These are phyloP conservation scores for Xanthoconium purpureum DNA, from an alignment of 768 basidiomycete species.

Conservation along the genomic window DNA sequence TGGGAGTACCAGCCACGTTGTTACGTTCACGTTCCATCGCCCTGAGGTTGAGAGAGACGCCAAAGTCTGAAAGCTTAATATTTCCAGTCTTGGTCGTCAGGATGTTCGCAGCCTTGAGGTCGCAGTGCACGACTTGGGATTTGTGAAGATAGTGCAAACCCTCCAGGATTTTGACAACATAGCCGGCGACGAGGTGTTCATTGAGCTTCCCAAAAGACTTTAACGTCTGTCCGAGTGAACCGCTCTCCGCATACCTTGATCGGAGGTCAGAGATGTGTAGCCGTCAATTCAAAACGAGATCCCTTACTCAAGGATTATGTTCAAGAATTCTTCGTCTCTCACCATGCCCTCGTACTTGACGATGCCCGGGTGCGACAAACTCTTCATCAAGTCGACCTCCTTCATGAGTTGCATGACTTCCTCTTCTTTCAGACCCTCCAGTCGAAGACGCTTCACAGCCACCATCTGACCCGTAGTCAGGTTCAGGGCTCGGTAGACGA, in stretches of 20 bases:
- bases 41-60: slow-evolving; percentile 92
- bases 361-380: slow-evolving; percentile 89
- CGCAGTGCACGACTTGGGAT: slow-evolving; percentile 92
- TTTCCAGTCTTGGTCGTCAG: slow-evolving; percentile 98
- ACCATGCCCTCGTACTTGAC: slow-evolving; percentile 98
- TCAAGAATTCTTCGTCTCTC: slow-evolving; percentile 82
- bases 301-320: slow-evolving; percentile 89
- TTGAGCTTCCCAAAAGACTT: slow-evolving; percentile 93
- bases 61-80: slow-evolving; percentile 96
- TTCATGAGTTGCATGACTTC: slow-evolving; percentile 90
- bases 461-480: slow-evolving; percentile 94
- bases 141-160: slow-evolving; percentile 91
- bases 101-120: slow-evolving; percentile 98
- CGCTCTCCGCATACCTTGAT: slow-evolving; percentile 89
- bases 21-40: slow-evolving; percentile 84
- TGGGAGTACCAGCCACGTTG: slow-evolving; percentile 91
- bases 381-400: slow-evolving; percentile 91
- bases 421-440: slow-evolving; percentile 87
- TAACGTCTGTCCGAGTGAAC: slow-evolving; percentile 88
- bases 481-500: slow-evolving; percentile 93
- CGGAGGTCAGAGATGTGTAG: slow-evolving; percentile 14
- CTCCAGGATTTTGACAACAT: slow-evolving; percentile 95
- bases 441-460: slow-evolving; percentile 94
- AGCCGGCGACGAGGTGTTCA: slow-evolving; percentile 86
- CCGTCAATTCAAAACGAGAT: neutral